Evolutionary conservation across 116 monocot genomes (phyloP), one percentile per base, ranked within the genome.

Genomic region (Posidonia oceanica): DNA sequence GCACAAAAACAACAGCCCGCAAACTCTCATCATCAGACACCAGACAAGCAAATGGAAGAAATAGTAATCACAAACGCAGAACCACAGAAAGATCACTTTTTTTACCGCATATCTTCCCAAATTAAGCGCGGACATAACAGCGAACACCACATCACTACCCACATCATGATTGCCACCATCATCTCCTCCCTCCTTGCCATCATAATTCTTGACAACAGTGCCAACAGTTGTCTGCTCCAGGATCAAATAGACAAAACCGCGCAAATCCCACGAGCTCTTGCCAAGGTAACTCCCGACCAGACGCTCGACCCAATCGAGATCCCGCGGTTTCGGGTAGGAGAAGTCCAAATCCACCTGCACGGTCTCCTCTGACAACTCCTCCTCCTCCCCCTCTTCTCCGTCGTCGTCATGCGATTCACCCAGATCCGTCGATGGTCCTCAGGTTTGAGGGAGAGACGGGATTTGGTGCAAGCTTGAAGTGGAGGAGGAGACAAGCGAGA

Each of bases 151-250:
- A 4, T 56, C 60, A 5, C 39, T 17, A 22, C 48, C 70, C 11
- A 36, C 83, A 62, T 44, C 44, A 17, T 73, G 83, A 63, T 75
- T 40, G 10, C 36, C 56, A 22, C 3, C 63, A 10, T 4, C n/a
- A 52, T 36, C 63, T 68, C 18, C 68, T 68, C 18, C 56, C 29
- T 39, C 54, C 40, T 44, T 61, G 14, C 20, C 72, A 6, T 73
- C 70, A 42, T 85, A 66, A 23, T 59, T 63, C 70, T 83, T 89
- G 18, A 86, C 79, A 14, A 89, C 86, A 0, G 86, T 86, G 4
- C 89, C 89, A 0, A 89, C 89, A 22, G 89, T 89, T 7, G 85
- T 86, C 75, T 89, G 89, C 41, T 66, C 81, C 38, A 89, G 72
- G 66, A 89, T 83, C 17, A 89, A 69, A 52, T 89, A 86, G 29